These are phyloP conservation scores for Salvia miltiorrhiza DNA, from an alignment of 257 asterid species.

Conservation along the genomic window DNA sequence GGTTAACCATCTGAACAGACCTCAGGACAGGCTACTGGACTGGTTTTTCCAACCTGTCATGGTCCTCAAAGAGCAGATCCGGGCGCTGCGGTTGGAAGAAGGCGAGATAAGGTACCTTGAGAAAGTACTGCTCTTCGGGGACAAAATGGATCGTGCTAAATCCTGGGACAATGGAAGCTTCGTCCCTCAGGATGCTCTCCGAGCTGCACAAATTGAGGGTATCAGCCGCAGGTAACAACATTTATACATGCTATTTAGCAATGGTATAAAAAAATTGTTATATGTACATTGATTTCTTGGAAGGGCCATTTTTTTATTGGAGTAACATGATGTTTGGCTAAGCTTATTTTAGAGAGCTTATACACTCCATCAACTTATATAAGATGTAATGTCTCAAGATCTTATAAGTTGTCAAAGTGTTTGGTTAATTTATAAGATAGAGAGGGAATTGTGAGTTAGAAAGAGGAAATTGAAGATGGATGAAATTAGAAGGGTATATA, in stretches of 20 bases:
- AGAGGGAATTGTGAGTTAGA: too few relatives aligned
- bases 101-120: slow-evolving; percentile 66
- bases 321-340: too few relatives aligned
- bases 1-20: slow-evolving; percentile 71
- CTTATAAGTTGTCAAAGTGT: too few relatives aligned
- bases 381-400: too few relatives aligned
- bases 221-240: slow-evolving; percentile 69
- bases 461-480: too few relatives aligned
- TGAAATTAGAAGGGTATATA: too few relatives aligned
- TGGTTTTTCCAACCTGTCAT: slow-evolving; percentile 89
- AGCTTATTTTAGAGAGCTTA: too few relatives aligned
- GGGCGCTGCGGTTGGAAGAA: slow-evolving; percentile 62
- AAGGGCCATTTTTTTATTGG: too few relatives aligned
- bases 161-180: slow-evolving; percentile 77
- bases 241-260: background rate
- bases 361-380: too few relatives aligned
- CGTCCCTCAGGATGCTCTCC: slow-evolving; percentile 57
- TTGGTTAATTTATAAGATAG: too few relatives aligned
- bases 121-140: slow-evolving; percentile 61
- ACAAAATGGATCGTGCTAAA: slow-evolving; percentile 46
- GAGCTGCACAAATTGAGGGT: slow-evolving; percentile 90
- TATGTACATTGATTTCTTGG: background rate
- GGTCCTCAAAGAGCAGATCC: slow-evolving; percentile 84
- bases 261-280: background rate
- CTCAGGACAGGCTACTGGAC: slow-evolving; percentile 78